Conservation (phyloP, 495 filamentous ascomycete species). For the Hypoxylon subgilvum region DNA sequence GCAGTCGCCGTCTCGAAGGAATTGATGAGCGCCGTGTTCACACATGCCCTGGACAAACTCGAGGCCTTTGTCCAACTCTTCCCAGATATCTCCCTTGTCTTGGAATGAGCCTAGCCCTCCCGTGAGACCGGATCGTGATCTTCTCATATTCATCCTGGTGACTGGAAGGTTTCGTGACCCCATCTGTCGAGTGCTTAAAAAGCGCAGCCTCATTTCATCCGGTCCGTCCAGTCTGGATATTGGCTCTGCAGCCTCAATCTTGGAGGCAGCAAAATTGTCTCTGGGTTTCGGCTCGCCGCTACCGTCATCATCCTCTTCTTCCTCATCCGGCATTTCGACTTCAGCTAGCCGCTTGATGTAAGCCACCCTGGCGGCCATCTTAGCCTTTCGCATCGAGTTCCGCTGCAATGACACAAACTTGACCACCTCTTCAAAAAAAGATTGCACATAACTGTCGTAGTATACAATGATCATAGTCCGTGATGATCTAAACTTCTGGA, state of each 20-base stretch:
- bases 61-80: conserved; percentile 74
- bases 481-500: conserved; percentile 67
- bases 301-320: conserved; percentile 46
- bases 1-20: conserved; percentile 83
- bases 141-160: conserved; percentile 19
- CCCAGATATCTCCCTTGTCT: conserved; percentile 62
- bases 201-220: conserved; percentile 41
- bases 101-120: conserved; percentile 39
- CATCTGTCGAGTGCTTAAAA: conserved; percentile 43
- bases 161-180: conserved; percentile 12
- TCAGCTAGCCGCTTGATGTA: conserved; percentile 61
- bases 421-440: conserved; percentile 78
- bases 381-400: conserved; percentile 82
- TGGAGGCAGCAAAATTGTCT: conserved; percentile 24
- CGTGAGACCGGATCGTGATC: conserved; percentile 29
- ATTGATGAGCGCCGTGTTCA: conserved; percentile 85
- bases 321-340: conserved; percentile 55
- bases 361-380: conserved; percentile 68
- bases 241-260: conserved; percentile 1
- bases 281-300: conserved; percentile 33
- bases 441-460: conserved; percentile 86
- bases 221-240: conserved; percentile 8
- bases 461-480: conserved; percentile 84
- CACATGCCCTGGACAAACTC: conserved; percentile 80
- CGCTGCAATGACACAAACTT: conserved; percentile 78